phyloP scores from a whole-genome alignment of 2,329 filamentous ascomycete species.

The Colletotrichum karsti region DNA sequence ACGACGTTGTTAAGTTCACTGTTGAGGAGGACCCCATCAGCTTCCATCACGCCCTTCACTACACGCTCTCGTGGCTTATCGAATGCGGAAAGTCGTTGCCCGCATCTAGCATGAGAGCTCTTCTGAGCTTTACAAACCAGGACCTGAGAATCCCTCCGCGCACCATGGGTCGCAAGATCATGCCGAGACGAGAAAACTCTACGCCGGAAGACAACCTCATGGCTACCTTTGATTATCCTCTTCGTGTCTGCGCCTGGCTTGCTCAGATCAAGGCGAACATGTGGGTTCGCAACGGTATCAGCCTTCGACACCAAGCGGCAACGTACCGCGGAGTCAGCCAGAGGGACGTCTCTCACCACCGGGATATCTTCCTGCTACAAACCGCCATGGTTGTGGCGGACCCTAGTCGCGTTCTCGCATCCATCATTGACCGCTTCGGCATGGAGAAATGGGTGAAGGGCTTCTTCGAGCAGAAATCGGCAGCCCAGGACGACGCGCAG shows the following conservation, averaged over 20 bases:
- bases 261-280: slow-evolving; percentile 98
- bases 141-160: slow-evolving; percentile 73
- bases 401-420: slow-evolving; percentile 83
- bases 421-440: slow-evolving; percentile 91
- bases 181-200: slow-evolving; percentile 64
- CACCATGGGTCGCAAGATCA: slow-evolving; percentile 66
- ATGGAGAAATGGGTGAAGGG: slow-evolving; percentile 89
- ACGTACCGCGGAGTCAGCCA: slow-evolving; percentile 91
- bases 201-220: slow-evolving; percentile 86
- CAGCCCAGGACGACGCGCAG: slow-evolving; percentile 85
- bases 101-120: slow-evolving; percentile 68
- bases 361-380: slow-evolving; percentile 94
- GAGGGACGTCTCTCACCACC: slow-evolving; percentile 91
- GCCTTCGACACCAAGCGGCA: slow-evolving; percentile 91
- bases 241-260: slow-evolving; percentile 94
- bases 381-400: slow-evolving; percentile 89
- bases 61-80: slow-evolving; percentile 94
- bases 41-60: slow-evolving; percentile 97
- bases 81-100: slow-evolving; percentile 85
- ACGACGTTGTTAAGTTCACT: slow-evolving; percentile 83
- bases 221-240: slow-evolving; percentile 89
- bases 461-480: slow-evolving; percentile 75
- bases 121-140: slow-evolving; percentile 77
- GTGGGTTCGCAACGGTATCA: slow-evolving; percentile 98
- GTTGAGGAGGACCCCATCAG: slow-evolving; percentile 93